Percentiles rank a stretch among this genome's conserved stretches.
Evolutionary conservation across 495 filamentous ascomycete genomes (phyloP).

Genomic region (Delitschia confertaspora): DNA sequence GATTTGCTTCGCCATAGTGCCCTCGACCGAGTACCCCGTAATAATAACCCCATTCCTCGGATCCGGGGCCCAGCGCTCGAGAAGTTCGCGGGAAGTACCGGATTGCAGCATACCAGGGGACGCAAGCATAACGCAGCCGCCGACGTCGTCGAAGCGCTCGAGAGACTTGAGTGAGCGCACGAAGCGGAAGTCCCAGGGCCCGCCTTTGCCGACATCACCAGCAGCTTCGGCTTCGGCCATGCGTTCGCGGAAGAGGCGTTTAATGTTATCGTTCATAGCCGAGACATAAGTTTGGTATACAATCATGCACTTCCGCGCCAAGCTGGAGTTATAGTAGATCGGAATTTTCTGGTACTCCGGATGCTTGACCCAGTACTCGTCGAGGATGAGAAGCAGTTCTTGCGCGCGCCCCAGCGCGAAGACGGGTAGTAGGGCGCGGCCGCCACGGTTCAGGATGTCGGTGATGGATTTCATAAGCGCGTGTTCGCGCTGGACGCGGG

Average conservation of each 20-base stretch:
- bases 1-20: slow-evolving; percentile 93
- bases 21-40: slow-evolving; percentile 96
- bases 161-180: slow-evolving; percentile 84
- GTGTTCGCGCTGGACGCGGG: slow-evolving; percentile 79
- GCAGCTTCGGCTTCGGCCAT: slow-evolving; percentile 78
- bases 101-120: slow-evolving; percentile 97
- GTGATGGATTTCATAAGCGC: slow-evolving; percentile 93
- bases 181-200: slow-evolving; percentile 93
- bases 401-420: slow-evolving; percentile 91
- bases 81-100: slow-evolving; percentile 79
- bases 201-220: slow-evolving; percentile 57
- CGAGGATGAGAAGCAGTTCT: slow-evolving; percentile 85
- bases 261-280: slow-evolving; percentile 99
- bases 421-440: slow-evolving; percentile 87
- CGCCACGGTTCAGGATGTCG: slow-evolving; percentile 76
- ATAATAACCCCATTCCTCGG: slow-evolving; percentile 93
- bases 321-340: slow-evolving; percentile 93
- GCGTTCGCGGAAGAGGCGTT: slow-evolving; percentile 72
- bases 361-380: slow-evolving; percentile 92
- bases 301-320: slow-evolving; percentile 93
- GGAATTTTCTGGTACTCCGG: slow-evolving; percentile 77
- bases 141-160: slow-evolving; percentile 92
- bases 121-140: slow-evolving; percentile 92
- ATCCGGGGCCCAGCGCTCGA: slow-evolving; percentile 93
- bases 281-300: slow-evolving; percentile 97